Evolutionary conservation across 2,329 filamentous ascomycete genomes (phyloP).

Genomic region (Venturiaceae sp.): DNA sequence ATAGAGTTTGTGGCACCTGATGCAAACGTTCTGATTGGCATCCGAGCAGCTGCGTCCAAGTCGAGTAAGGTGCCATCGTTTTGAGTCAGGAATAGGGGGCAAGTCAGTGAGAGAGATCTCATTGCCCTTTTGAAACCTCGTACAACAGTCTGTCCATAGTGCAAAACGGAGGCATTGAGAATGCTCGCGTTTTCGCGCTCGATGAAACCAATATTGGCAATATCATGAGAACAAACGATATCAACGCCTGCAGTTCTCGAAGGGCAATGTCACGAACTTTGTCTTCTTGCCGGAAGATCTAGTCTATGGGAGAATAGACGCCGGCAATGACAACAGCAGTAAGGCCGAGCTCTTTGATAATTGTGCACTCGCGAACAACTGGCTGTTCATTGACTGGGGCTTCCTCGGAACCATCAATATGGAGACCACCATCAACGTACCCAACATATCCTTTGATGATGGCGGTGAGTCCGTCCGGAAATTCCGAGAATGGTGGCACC

Average conservation of each 20-base stretch:
- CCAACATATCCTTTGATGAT: slow-evolving; percentile 38
- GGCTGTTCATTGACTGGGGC: slow-evolving; percentile 33
- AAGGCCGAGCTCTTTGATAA: slow-evolving; percentile 33
- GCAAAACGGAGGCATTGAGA: slow-evolving; percentile 38
- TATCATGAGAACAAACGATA: slow-evolving; percentile 40
- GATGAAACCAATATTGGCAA: slow-evolving; percentile 41
- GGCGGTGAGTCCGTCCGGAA: slow-evolving; percentile 32
- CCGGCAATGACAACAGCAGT: slow-evolving; percentile 45
- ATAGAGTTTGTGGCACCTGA: slow-evolving; percentile 45
- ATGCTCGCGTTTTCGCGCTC: slow-evolving; percentile 43
- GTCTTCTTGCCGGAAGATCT: slow-evolving; percentile 41
- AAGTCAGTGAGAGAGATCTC: slow-evolving; percentile 32
- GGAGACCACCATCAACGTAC: slow-evolving; percentile 37
- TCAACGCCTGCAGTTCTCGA: slow-evolving; percentile 36
- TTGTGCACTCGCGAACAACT: slow-evolving; percentile 32
- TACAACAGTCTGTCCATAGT: slow-evolving; percentile 36
- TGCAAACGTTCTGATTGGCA: slow-evolving; percentile 42
- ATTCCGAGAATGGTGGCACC: slow-evolving; percentile 41
- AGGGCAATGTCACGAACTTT: slow-evolving; percentile 38
- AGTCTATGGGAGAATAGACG: slow-evolving; percentile 50
- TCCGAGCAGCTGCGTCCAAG: slow-evolving; percentile 33
- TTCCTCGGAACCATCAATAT: slow-evolving; percentile 33
- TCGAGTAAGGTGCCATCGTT: slow-evolving; percentile 42
- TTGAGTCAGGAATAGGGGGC: slow-evolving; percentile 41
- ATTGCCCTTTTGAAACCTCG: slow-evolving; percentile 36